phyloP scores from a whole-genome alignment of 345 rosid species.

The Moringa oleifera region DNA sequence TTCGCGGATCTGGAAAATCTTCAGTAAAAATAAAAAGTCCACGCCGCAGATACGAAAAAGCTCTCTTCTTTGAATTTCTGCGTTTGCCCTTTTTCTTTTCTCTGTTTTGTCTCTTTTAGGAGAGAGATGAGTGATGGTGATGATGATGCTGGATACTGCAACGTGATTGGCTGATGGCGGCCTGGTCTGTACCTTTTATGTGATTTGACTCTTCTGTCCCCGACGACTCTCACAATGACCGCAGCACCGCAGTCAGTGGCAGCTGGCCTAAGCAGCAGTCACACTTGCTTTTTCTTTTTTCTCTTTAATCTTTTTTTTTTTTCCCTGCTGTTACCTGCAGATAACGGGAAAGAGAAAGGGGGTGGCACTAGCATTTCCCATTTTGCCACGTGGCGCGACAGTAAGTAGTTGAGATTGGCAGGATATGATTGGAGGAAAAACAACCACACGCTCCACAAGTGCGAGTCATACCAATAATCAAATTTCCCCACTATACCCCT shows the following conservation, averaged over 20 bases:
- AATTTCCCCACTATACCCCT: too few species aligned
- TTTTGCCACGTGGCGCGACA: neutral
- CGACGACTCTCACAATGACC: slow-evolving; percentile 5
- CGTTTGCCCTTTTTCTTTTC: neutral
- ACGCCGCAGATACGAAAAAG: slow-evolving; percentile 23
- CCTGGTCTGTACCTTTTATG: neutral
- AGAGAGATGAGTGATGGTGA: too few species aligned
- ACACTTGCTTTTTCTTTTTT: too few species aligned
- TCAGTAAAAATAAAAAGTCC: slow-evolving; percentile 35
- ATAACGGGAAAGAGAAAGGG: too few species aligned
- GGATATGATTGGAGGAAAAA: neutral
- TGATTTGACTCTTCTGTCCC: slow-evolving; percentile 4
- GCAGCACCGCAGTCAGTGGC: neutral
- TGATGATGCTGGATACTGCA: neutral
- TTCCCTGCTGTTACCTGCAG: too few species aligned
- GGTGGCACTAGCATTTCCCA: too few species aligned
- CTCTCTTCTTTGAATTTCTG: neutral
- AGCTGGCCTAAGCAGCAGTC: too few species aligned
- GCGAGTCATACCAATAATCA: too few species aligned
- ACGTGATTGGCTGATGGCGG: slow-evolving; percentile 4
- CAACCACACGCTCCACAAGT: too few species aligned
- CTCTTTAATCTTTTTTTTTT: too few species aligned
- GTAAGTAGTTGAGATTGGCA: neutral
- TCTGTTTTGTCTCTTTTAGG: neutral
- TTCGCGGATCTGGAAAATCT: slow-evolving; percentile 27